phyloP scores from a whole-genome alignment of 1,284 basidiomycete species.

The Ceratobasidium sp. region DNA sequence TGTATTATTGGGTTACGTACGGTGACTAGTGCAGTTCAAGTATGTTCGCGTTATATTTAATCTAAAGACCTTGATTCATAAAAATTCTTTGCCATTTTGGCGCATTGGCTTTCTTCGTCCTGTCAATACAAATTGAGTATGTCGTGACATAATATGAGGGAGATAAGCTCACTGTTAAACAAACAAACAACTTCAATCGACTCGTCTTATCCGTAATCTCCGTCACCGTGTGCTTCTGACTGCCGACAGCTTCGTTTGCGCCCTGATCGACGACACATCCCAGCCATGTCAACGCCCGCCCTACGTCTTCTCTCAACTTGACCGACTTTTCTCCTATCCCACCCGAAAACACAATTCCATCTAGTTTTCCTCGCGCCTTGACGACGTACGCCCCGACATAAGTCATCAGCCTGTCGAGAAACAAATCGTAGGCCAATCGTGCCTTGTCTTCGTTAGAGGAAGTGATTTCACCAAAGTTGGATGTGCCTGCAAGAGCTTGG shows the following conservation, averaged over 20 bases:
- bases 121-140: conserved; percentile 8
- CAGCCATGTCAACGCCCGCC: conserved; percentile 64
- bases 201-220: conserved; percentile 53
- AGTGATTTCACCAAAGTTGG: conserved; percentile 75
- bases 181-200: conserved; percentile 57
- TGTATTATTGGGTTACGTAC: not conserved
- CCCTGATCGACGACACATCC: conserved; percentile 64
- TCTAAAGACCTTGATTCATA: conserved; percentile 19
- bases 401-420: conserved; percentile 77
- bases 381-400: conserved; percentile 79
- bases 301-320: conserved; percentile 69
- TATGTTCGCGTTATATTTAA: conserved; percentile 28
- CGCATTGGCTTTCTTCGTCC: conserved; percentile 57
- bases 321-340: conserved; percentile 83
- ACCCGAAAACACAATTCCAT: conserved; percentile 85
- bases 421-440: conserved; percentile 71
- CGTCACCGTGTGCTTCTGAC: conserved; percentile 50
- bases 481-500: conserved; percentile 77
- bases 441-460: conserved; percentile 27
- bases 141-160: not conserved
- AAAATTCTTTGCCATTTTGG: conserved; percentile 44
- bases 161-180: conserved; percentile 54
- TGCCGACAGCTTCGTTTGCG: conserved; percentile 57
- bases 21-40: conserved; percentile 2
- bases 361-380: conserved; percentile 71